These are phyloP conservation scores for Tillandsia fasciculata DNA, from an alignment of 176 grass and related monocot genomes.

Conservation along the genomic window DNA sequence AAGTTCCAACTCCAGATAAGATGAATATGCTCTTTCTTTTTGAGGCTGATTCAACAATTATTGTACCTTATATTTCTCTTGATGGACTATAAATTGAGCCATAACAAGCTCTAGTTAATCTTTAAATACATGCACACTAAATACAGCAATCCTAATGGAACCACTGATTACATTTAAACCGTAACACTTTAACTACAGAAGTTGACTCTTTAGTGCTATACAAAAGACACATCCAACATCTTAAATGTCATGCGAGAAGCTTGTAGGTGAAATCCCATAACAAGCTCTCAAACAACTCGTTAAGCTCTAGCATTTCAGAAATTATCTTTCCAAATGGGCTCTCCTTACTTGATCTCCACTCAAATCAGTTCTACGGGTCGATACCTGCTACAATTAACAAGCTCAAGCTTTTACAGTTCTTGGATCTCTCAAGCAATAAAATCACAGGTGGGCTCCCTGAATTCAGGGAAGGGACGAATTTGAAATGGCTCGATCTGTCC, in stretches of 20 bases:
- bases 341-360: slow-evolving; percentile 6
- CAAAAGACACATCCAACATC: too few species aligned
- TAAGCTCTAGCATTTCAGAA: neutral
- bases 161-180: too few species aligned
- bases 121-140: too few species aligned
- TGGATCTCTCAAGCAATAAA: slow-evolving; percentile 61
- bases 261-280: too few species aligned
- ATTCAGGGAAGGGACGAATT: slow-evolving; percentile 19
- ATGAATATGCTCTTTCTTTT: slow-evolving; percentile 60
- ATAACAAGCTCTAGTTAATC: too few species aligned
- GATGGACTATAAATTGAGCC: too few species aligned
- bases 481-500: slow-evolving; percentile 51
- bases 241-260: too few species aligned
- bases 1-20: slow-evolving; percentile 78
- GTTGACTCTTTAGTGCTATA: too few species aligned
- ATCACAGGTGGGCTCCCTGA: slow-evolving; percentile 48
- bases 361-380: slow-evolving; percentile 14
- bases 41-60: slow-evolving; percentile 49
- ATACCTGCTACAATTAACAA: slow-evolving; percentile 3
- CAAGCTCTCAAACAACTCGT: neutral
- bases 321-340: slow-evolving; percentile 26
- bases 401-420: slow-evolving; percentile 11
- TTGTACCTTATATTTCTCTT: too few species aligned
- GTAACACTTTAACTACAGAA: too few species aligned
- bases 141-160: too few species aligned